These are phyloP conservation scores for Cladosporium sp. DNA, from an alignment of 2,329 filamentous ascomycete species.

Conservation along the genomic window DNA sequence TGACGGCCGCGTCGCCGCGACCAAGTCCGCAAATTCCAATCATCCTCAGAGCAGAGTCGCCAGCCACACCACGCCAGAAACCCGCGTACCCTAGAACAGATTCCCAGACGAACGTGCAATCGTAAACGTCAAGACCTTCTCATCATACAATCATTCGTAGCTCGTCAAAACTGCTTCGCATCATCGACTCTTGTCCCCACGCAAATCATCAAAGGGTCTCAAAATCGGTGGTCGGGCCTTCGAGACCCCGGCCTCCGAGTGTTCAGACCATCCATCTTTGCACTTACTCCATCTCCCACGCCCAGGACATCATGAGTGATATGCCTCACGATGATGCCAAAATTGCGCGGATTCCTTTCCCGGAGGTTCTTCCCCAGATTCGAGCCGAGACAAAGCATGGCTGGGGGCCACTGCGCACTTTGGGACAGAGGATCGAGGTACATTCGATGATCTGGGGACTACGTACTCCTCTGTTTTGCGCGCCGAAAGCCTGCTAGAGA, in stretches of 20 bases:
- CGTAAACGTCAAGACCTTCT: too few species aligned
- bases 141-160: too few species aligned
- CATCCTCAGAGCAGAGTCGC: neutral
- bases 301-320: neutral
- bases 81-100: neutral
- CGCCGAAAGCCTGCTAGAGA: too few species aligned
- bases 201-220: neutral
- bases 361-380: neutral
- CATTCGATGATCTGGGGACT: neutral
- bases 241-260: neutral
- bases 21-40: neutral
- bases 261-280: neutral
- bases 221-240: neutral
- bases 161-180: neutral
- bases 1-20: neutral
- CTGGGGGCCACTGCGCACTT: neutral
- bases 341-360: too few species aligned
- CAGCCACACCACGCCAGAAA: neutral
- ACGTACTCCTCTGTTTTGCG: neutral
- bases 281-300: too few species aligned
- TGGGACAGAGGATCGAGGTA: neutral
- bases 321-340: neutral
- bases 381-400: neutral
- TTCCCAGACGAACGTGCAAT: neutral
- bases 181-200: neutral